Evolutionary conservation across 2,329 filamentous ascomycete species (phyloP), one percentile per base, ranked within the genome.

Genomic region (Verticillium dahliae): DNA sequence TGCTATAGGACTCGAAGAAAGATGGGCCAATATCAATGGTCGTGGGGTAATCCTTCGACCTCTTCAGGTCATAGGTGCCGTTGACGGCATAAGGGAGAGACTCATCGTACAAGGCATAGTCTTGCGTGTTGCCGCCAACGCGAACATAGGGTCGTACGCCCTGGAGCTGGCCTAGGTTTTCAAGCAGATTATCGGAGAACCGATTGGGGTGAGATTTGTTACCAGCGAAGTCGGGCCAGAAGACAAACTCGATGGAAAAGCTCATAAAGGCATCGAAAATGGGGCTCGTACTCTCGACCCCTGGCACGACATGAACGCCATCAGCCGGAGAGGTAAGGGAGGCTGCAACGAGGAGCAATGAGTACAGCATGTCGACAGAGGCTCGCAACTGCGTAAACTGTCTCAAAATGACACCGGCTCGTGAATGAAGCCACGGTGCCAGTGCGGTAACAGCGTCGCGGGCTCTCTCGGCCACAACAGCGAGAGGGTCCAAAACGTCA

Each of bases 101-200:
- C 1, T 78, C 72, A 65, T 88, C 80, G 71, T 85, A 88, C 41
- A 88, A 75, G 5, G 84, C 84, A 65, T 83, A 86, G 73, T 89
- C 85, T 71, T 89, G 86, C 0, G 86, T 88, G 67, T 88, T 89
- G n/a, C 86, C 86, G 3, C 86, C 85, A 1, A 89, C 84, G 15
- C 86, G 77, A 61, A 89, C 82, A 66, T 84, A 78, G 1, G 86
- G 86, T 64, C 85, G 86, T 6, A 76, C 78, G 9, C 85, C 85
- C 14, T 76, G 77, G 3, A 86, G 68, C n/a, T 77, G 69, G 1
- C 75, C 81, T 22, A 89, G 67, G 61, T 86, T 88, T 37, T 81
- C 77, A 33, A 89, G 72, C 6, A 88, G 76, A 57, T 84, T 85
- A 62, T 86, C 78, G 0, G 85, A 87, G 70, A 85, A 89, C 0